phyloP scores from a whole-genome alignment of 139 green algal species.

The Micractinium sp. region DNA sequence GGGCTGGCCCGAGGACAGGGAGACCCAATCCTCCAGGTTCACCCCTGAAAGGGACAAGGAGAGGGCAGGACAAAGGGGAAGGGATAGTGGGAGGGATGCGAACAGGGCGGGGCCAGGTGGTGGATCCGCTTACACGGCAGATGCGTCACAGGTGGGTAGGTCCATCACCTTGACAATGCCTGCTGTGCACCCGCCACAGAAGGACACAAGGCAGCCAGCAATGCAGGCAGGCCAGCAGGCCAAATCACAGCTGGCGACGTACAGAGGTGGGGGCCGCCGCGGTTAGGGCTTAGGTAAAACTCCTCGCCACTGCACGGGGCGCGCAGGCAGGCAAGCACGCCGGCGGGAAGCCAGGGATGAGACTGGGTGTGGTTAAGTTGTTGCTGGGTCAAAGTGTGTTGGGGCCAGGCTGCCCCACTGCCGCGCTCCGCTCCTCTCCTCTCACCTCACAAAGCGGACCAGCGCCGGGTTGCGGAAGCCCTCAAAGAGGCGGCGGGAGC shows the following conservation, averaged over 20 bases:
- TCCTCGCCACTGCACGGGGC: conserved; percentile 38
- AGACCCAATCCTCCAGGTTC: conserved; percentile 46
- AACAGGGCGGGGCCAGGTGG: not conserved
- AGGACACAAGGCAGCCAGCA: not conserved
- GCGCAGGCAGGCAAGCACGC: not conserved
- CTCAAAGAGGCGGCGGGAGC: conserved; percentile 29
- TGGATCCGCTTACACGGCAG: too few species aligned
- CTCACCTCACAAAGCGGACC: conserved; percentile 56
- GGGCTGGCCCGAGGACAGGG: conserved; percentile 52
- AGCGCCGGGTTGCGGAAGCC: conserved; percentile 66
- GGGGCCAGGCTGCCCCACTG: too few species aligned
- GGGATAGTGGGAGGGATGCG: too few species aligned
- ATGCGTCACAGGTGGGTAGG: too few species aligned
- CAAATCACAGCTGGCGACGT: conserved; percentile 69
- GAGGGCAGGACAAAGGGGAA: not conserved
- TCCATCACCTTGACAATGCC: too few species aligned
- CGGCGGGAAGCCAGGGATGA: too few species aligned
- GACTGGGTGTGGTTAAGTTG: too few species aligned
- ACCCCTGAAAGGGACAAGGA: not conserved
- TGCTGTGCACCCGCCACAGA: not conserved
- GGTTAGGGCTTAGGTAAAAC: conserved; percentile 64
- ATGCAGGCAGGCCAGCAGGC: not conserved
- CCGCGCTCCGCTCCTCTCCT: not conserved
- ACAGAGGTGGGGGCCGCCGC: conserved; percentile 74
- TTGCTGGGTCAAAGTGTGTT: too few species aligned